Evolutionary conservation across 345 rosid species (phyloP).

Genomic region (Eucalyptus marginata): DNA sequence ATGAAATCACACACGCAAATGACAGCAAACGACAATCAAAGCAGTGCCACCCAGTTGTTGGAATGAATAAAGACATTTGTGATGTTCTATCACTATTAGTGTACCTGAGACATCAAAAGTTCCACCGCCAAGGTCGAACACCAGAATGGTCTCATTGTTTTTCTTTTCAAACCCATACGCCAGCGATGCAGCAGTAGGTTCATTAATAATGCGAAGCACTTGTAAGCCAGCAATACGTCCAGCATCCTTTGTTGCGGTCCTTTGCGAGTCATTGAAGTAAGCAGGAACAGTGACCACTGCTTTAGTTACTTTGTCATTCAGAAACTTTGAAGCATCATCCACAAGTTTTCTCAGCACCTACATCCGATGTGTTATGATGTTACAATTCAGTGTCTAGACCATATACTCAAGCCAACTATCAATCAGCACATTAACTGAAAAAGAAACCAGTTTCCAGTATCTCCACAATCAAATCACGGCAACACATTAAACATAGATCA

Average conservation of each 20-base stretch:
- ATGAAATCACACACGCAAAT: background rate
- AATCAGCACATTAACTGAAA: background rate
- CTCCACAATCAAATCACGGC: background rate
- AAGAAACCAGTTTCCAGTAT: background rate
- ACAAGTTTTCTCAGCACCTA: slow-evolving; percentile 95
- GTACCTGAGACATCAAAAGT: slow-evolving; percentile 98
- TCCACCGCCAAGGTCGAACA: slow-evolving; percentile 99
- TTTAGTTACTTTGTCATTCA: slow-evolving; percentile 69
- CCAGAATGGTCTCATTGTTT: slow-evolving; percentile 91
- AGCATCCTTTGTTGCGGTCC: slow-evolving; percentile 98
- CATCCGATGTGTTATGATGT: background rate
- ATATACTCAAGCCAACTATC: background rate
- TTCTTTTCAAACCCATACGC: slow-evolving; percentile 97
- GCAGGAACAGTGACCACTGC: slow-evolving; percentile 84
- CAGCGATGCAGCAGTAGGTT: slow-evolving; percentile 95
- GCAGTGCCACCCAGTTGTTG: background rate
- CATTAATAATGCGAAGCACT: slow-evolving; percentile 90
- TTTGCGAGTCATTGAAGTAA: slow-evolving; percentile 78
- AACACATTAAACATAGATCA: background rate
- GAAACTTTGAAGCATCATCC: slow-evolving; percentile 87
- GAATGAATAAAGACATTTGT: background rate
- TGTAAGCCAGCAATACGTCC: slow-evolving; percentile 76
- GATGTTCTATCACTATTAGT: background rate
- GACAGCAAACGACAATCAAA: background rate
- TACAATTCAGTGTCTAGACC: background rate